Evolutionary conservation across 495 filamentous ascomycete species (phyloP).

Genomic region (Annulohypoxylon stygium): DNA sequence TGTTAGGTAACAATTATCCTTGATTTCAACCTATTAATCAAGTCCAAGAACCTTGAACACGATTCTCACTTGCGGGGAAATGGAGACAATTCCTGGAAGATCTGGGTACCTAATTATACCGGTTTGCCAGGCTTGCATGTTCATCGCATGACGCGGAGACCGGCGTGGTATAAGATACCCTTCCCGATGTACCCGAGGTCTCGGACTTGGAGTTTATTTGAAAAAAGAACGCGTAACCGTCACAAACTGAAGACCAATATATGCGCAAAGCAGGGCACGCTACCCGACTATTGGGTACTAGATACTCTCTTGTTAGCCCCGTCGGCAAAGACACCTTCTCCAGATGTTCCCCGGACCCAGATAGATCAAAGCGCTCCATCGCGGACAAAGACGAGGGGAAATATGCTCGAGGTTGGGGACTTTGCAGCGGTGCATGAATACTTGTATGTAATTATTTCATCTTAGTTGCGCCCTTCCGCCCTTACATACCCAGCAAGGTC

Average conservation of each 20-base stretch:
- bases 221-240: not conserved
- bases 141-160: not conserved
- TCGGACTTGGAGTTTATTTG: slow-evolving; percentile 5
- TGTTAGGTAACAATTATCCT: not conserved
- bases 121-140: not conserved
- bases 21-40: not conserved
- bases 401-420: not conserved
- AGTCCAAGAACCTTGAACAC: not conserved
- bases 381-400: not conserved
- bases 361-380: not conserved
- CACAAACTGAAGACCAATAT: not conserved
- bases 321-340: too few relatives aligned
- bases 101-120: not conserved
- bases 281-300: not conserved
- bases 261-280: not conserved
- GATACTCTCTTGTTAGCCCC: not conserved
- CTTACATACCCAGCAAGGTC: not conserved
- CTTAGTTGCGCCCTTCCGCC: not conserved
- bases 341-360: not conserved
- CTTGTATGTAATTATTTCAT: not conserved
- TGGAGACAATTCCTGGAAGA: not conserved
- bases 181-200: not conserved
- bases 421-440: not conserved
- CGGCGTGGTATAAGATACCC: not conserved
- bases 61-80: not conserved